These are phyloP conservation scores for Carex parvula DNA, from an alignment of 176 grass and related monocot species.

Conservation along the genomic window DNA sequence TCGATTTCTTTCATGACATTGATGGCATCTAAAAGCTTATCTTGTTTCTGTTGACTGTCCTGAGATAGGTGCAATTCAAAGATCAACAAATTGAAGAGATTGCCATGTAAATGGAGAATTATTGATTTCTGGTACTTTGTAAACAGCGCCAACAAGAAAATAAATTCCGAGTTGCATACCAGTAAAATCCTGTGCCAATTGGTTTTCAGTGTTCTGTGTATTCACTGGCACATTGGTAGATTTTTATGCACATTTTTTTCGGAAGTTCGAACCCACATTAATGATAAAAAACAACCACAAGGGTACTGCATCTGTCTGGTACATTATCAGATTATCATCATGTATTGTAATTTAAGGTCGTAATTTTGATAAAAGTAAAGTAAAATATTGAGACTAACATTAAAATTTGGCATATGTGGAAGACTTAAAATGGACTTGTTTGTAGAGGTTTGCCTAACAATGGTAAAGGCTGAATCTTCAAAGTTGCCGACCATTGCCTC, in stretches of 20 bases:
- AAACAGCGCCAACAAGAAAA: background rate
- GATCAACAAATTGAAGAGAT: background rate
- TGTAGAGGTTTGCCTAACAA: conserved; percentile 50
- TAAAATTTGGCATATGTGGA: conserved; percentile 26
- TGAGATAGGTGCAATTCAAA: conserved; percentile 26
- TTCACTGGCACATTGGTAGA: background rate
- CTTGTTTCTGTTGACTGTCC: conserved; percentile 51
- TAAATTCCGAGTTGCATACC: background rate
- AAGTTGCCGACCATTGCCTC: conserved; percentile 95
- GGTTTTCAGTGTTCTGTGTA: background rate
- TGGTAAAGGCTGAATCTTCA: conserved; percentile 74
- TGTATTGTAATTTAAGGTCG: background rate
- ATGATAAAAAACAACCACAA: background rate
- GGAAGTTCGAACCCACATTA: background rate
- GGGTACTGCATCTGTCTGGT: background rate
- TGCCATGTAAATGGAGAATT: background rate
- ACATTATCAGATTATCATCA: background rate
- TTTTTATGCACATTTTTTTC: background rate
- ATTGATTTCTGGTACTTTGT: background rate
- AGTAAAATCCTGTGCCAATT: background rate
- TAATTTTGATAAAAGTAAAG: background rate
- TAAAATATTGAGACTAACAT: conserved; percentile 28
- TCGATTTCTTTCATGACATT: conserved; percentile 71
- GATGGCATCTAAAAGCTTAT: conserved; percentile 56
- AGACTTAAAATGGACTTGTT: conserved; percentile 38